Evolutionary conservation across 257 asterid species (phyloP).

Genomic region (Paulownia fortunei): DNA sequence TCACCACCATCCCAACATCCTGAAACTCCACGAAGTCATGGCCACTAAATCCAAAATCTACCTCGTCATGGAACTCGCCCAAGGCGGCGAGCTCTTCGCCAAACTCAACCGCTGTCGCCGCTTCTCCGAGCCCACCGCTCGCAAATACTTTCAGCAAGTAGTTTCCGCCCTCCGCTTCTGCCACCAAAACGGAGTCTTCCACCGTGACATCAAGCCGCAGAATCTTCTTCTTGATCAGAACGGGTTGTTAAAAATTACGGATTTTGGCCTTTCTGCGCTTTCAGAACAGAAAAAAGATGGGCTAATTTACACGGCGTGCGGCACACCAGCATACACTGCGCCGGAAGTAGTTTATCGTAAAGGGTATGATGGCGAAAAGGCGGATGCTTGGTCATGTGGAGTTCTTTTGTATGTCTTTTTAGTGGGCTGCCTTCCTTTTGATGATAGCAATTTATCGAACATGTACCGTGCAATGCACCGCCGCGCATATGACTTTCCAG

Average conservation of each 20-base stretch:
- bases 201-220: constrained; percentile 93
- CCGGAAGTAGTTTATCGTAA: constrained; percentile 78
- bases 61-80: constrained; percentile 92
- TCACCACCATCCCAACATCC: constrained; percentile 75
- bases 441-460: constrained; percentile 62
- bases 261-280: constrained; percentile 89
- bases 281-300: constrained; percentile 71
- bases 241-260: constrained; percentile 71
- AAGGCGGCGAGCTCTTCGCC: constrained; percentile 77
- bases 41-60: constrained; percentile 82
- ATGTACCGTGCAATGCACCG: constrained; percentile 82
- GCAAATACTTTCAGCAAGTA: constrained; percentile 66
- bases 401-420: constrained; percentile 67
- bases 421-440: constrained; percentile 72
- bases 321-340: constrained; percentile 93
- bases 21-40: constrained; percentile 80
- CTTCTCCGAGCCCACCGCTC: constrained; percentile 62
- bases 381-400: constrained; percentile 98
- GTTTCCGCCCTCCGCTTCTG: constrained; percentile 80
- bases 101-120: constrained; percentile 62
- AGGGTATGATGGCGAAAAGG: constrained; percentile 84
- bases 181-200: constrained; percentile 82
- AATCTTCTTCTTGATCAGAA: constrained; percentile 72
- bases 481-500: constrained; percentile 60
- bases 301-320: constrained; percentile 77